Evolutionary conservation across 331 rosid genomes (phyloP), one percentile per base, ranked within the genome.

Genomic region (Arachis monticola): DNA sequence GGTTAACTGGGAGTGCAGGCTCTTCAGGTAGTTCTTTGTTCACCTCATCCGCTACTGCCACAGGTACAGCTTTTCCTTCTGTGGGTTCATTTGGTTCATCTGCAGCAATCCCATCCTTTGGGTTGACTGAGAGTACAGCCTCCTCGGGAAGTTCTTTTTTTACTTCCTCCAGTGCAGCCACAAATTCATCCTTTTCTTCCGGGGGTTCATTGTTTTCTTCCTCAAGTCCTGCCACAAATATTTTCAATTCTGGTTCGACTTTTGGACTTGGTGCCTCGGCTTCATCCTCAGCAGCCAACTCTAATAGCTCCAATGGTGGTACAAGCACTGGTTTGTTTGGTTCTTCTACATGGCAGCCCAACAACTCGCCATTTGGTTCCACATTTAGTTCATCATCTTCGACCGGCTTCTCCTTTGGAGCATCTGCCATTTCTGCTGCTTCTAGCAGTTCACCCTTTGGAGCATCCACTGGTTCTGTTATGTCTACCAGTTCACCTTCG

Each of bases 141-240:
- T 81, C 97, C 46, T 83, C 84, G 1, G 92, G 91, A 9, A 83
- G 83, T 82, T 87, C 86, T 0, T 27, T 51, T 10, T 87, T 83
- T 69, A 76, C 87, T 80, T 78, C 86, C 40, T 74, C 91, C 51
- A 81, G 85, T 79, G 60, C 88, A 58, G 73, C 84, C 59, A 5
- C 83, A 60, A 84, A 72, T 67, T 46, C 87, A 35, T 62, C 85
- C 47, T 73, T 87, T 59, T 80, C 97, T 64, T 79, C 90, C 40
- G 94, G 94, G 14, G 83, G 85, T 86, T 87, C 86, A 0, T 27
- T 66, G 10, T 84, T 85, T 72, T 72, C 89, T 79, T 82, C 85
- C 51, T 73, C 96, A 56, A 83, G 83, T 79, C 60, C 90, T 63
- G 71, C 84, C 57, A 7, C 84, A 40, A 78, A 76, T 44, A 40